Conservation (phyloP, 1,139 yeast species). For the Candida tetrigidarum region DNA sequence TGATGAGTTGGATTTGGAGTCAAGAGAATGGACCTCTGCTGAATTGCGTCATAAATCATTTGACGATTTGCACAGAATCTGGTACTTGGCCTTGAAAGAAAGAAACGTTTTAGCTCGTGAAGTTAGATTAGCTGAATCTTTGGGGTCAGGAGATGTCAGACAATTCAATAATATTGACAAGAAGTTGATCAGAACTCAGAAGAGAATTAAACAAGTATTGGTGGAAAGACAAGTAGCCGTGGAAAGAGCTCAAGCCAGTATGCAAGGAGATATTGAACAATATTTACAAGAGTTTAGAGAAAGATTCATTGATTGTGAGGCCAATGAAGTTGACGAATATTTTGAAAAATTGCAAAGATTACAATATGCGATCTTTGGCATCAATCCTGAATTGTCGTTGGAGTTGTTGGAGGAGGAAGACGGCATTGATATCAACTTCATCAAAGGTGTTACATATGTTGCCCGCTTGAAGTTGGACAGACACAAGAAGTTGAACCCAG, state of each 20-base stretch:
- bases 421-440: slow-evolving; percentile 58
- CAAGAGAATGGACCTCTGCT: slow-evolving; percentile 86
- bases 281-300: slow-evolving; percentile 61
- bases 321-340: slow-evolving; percentile 59
- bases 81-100: slow-evolving; percentile 88
- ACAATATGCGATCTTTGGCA: slow-evolving; percentile 82
- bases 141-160: slow-evolving; percentile 31
- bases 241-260: slow-evolving; percentile 59
- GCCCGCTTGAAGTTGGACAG: slow-evolving; percentile 65
- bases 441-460: slow-evolving; percentile 68
- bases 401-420: slow-evolving; percentile 36
- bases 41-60: slow-evolving; percentile 91
- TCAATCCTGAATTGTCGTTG: slow-evolving; percentile 55
- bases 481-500: slow-evolving; percentile 25
- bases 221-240: slow-evolving; percentile 83
- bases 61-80: slow-evolving; percentile 87
- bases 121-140: slow-evolving; percentile 46
- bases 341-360: slow-evolving; percentile 76
- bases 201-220: slow-evolving; percentile 79
- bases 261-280: slow-evolving; percentile 43
- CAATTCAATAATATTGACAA: slow-evolving; percentile 36
- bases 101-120: slow-evolving; percentile 83
- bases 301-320: slow-evolving; percentile 61
- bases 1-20: slow-evolving; percentile 54
- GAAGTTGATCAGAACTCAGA: slow-evolving; percentile 43